These are phyloP conservation scores for Pyricularia grisea DNA, from an alignment of 2,329 filamentous ascomycete species.

Conservation along the genomic window DNA sequence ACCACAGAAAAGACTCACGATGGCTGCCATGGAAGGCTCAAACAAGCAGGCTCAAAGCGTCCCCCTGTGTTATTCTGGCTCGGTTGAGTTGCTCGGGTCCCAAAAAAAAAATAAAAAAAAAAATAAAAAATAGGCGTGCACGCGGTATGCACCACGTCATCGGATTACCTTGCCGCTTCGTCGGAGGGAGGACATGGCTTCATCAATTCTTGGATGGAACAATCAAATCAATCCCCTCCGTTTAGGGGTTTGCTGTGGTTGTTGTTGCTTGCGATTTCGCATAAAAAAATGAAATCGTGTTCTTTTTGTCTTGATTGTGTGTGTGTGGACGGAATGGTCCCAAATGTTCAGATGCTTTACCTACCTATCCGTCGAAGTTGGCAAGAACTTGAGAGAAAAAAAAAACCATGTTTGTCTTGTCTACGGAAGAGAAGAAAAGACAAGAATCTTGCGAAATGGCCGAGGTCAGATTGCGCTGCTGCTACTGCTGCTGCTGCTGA, in stretches of 20 bases:
- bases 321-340: no score
- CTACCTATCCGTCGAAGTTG: no score
- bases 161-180: slow-evolving; percentile 1
- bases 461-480: neutral
- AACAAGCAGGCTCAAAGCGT: neutral
- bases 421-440: neutral
- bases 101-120: neutral
- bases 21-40: slow-evolving; percentile 18
- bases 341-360: no score
- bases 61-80: neutral
- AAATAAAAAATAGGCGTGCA: no score
- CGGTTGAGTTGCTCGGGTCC: neutral
- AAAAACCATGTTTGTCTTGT: no score
- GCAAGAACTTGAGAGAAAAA: no score
- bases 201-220: neutral
- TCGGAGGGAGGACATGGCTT: neutral
- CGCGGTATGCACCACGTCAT: slow-evolving; percentile 5
- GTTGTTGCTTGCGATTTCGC: no score
- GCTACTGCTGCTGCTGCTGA: no score
- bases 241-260: no score
- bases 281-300: no score
- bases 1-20: slow-evolving; percentile 20
- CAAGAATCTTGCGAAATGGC: neutral
- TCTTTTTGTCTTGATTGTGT: no score
- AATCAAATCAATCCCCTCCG: no score